Percentiles rank a stretch among this genome's conserved stretches.
phyloP scores from a whole-genome alignment of 2,329 filamentous ascomycete genomes.

The Trichothecium sympodiale region DNA sequence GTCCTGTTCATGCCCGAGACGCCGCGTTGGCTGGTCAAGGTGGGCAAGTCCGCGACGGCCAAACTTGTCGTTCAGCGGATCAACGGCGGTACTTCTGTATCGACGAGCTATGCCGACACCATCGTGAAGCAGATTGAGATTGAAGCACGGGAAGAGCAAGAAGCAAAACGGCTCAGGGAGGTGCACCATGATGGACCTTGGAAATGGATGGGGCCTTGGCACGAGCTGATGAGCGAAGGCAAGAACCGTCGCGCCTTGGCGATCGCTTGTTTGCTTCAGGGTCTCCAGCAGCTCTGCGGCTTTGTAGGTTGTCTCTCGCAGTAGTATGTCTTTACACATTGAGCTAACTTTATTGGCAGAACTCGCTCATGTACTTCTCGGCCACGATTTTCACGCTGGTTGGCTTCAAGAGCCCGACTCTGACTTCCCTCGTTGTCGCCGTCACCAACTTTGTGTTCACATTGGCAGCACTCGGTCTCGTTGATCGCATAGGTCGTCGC shows the following conservation, averaged over 20 bases:
- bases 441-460: constrained; percentile 77
- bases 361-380: constrained; percentile 88
- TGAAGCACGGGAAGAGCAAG: constrained; percentile 62
- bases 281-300: constrained; percentile 77
- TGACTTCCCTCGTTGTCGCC: constrained; percentile 71
- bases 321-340: neutral
- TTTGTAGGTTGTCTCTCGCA: constrained; percentile 44
- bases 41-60: constrained; percentile 50
- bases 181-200: constrained; percentile 14
- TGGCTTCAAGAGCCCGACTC: constrained; percentile 66
- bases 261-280: constrained; percentile 81
- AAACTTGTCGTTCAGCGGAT: constrained; percentile 53
- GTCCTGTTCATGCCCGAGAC: constrained; percentile 74
- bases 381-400: constrained; percentile 71
- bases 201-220: constrained; percentile 35
- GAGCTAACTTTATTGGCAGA: constrained; percentile 30
- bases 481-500: constrained; percentile 70
- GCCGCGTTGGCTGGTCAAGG: constrained; percentile 74
- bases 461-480: constrained; percentile 60
- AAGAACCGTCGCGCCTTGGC: constrained; percentile 64
- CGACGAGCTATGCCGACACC: constrained; percentile 37
- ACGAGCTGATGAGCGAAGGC: constrained; percentile 42
- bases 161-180: constrained; percentile 28
- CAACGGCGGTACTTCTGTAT: constrained; percentile 38
- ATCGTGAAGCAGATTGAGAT: constrained; percentile 60